Evolutionary conservation across 768 basidiomycete species (phyloP).

Genomic region (Erythrobasidium yunnanense): DNA sequence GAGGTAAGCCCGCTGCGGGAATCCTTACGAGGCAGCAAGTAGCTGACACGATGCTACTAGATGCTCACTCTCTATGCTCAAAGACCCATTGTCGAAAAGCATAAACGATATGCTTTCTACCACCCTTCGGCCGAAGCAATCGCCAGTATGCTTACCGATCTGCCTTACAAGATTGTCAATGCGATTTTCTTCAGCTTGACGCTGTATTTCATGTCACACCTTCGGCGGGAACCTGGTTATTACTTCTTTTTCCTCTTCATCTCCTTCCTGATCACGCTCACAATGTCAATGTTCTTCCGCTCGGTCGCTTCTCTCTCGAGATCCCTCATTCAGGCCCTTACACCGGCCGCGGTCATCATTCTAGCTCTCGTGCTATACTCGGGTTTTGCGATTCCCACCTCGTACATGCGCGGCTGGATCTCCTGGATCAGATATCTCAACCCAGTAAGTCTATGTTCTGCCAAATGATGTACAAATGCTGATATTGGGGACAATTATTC

Average conservation of each 20-base stretch:
- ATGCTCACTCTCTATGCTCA: constrained; percentile 19
- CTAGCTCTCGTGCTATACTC: constrained; percentile 44
- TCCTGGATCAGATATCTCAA: constrained; percentile 57
- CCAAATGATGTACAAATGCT: too few species aligned
- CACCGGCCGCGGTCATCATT: constrained; percentile 41
- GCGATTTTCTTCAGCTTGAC: not conserved
- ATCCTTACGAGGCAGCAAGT: too few species aligned
- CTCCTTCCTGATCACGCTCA: constrained; percentile 41
- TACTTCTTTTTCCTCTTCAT: constrained; percentile 41
- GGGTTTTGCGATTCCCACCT: constrained; percentile 41
- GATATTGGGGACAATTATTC: constrained; percentile 66
- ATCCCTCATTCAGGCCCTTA: constrained; percentile 23
- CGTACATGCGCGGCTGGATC: constrained; percentile 42
- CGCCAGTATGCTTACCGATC: constrained; percentile 38
- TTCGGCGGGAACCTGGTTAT: constrained; percentile 36
- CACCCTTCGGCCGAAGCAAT: constrained; percentile 45
- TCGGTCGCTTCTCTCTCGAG: constrained; percentile 31
- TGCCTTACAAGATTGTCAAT: not conserved
- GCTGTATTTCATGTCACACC: not conserved
- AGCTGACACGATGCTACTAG: constrained; percentile 33
- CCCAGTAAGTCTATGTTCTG: too few species aligned
- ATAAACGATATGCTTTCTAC: constrained; percentile 45
- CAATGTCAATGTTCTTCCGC: constrained; percentile 44
- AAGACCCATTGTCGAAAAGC: constrained; percentile 35
- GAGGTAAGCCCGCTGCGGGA: too few species aligned